A percentile compares a stretch with the other conserved stretches of the same genome.
These are phyloP conservation scores for Gelatoporia subvermispora DNA, from an alignment of 768 basidiomycete genomes.

Conservation along the genomic window DNA sequence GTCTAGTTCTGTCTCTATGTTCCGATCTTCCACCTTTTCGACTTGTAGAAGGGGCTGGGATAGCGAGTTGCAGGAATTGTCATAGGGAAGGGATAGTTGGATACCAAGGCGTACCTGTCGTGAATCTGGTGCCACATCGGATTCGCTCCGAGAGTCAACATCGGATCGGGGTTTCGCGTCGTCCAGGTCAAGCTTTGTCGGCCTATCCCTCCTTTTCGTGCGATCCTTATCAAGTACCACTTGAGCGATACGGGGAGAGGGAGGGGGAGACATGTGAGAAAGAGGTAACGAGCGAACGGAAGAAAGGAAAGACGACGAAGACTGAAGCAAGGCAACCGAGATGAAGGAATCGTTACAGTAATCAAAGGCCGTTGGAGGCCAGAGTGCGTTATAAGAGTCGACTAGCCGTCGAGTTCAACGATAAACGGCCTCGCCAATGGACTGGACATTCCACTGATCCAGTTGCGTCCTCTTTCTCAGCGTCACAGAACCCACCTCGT, in stretches of 20 bases:
- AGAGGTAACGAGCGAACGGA: conserved; percentile 32
- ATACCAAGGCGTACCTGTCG: conserved; percentile 29
- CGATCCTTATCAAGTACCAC: conserved; percentile 34
- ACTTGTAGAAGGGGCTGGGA: conserved; percentile 44
- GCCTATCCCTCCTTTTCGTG: conserved; percentile 45
- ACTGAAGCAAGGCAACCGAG: conserved; percentile 12
- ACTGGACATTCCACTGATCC: conserved; percentile 12
- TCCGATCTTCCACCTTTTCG: conserved; percentile 32
- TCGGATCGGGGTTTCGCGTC: conserved; percentile 34
- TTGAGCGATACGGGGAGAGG: conserved; percentile 35
- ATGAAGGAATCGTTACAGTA: conserved; percentile 7
- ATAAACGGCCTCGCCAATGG: conserved; percentile 16
- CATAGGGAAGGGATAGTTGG: conserved; percentile 2
- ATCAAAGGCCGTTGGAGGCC: conserved; percentile 4
- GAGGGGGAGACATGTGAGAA: conserved; percentile 36
- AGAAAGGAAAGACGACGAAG: conserved; percentile 29
- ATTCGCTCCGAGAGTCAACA: conserved; percentile 36
- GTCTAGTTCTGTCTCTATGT: conserved; percentile 42
- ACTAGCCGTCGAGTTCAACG: conserved; percentile 20
- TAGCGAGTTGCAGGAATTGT: conserved; percentile 11
- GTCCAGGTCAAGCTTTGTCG: conserved; percentile 47
- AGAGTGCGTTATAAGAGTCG: conserved; percentile 11
- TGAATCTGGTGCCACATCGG: conserved; percentile 24
- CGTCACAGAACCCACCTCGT: conserved; percentile 16
- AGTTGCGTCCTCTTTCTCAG: conserved; percentile 1